Evolutionary conservation across 495 filamentous ascomycete species (phyloP), one percentile per base, ranked within the genome.

Genomic region (Aspergillus sclerotioniger): DNA sequence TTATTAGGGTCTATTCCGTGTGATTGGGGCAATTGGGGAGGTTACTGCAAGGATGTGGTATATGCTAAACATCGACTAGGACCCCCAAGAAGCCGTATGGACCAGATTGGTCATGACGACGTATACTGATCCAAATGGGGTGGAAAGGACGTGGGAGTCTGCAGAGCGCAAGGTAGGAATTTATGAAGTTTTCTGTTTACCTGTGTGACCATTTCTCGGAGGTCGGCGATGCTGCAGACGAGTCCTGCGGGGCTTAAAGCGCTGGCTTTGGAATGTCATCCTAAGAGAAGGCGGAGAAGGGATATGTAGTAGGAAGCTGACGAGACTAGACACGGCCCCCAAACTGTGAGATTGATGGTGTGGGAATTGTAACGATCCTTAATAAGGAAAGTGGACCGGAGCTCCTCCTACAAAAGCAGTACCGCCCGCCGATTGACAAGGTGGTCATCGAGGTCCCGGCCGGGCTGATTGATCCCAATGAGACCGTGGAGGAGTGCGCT

Each of bases 281-380:
- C 28, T 31, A 54, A 10, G 2, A 35, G 53, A 44, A 15, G 29
- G 10, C n/a, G n/a, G 33, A 37, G 8, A 16, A 12, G 10, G 2
- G 17, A 19, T 29, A 33, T 48, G 12, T 35, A 51, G 46, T 48
- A 16, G 19, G 39, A 62, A 37, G 28, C 51, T n/a, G 39, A 44
- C 59, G 48, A 37, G 49, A 47, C 53, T 16, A 67, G 60, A 94
- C 90, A 8, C 82, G 91, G 3, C 88, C 90, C 0, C 73, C 80
- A 50, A 79, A 77, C 54, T 83, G 85, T 39, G 83, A 83, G 35
- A 87, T 96, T 43, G 94, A 97, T 66, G 93, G 89, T 47, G 93
- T 97, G 0, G 92, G 91, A 17, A 96, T 97, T 57, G 84, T 93
- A 31, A 89, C 92, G 17, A 89, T 98, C 63, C 72, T 98, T 3